A percentile compares a stretch with the other conserved stretches of the same genome.
phyloP scores from a whole-genome alignment of 768 basidiomycete species.

The Dacryopinax primogenitus region DNA sequence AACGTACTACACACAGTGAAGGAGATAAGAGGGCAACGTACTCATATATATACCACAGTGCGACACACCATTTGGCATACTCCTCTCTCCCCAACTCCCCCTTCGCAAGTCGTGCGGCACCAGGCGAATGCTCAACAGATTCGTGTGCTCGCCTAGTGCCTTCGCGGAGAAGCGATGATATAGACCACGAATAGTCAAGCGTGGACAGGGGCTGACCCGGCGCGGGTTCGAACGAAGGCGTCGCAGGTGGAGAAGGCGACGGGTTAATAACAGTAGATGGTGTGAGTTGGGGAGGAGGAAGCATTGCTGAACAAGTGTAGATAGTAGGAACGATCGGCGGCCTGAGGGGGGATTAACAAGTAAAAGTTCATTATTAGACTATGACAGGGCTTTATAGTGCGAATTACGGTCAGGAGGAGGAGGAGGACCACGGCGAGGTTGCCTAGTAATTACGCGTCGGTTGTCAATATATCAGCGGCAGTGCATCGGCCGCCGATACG shows the following conservation, averaged over 20 bases:
- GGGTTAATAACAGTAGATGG: too few species aligned
- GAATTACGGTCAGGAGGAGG: too few species aligned
- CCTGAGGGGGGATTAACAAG: too few species aligned
- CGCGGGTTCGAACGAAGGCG: neutral
- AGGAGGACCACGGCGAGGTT: too few species aligned
- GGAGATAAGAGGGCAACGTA: slow-evolving; percentile 28
- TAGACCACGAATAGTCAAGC: slow-evolving; percentile 16
- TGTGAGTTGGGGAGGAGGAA: too few species aligned
- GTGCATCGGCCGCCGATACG: too few species aligned
- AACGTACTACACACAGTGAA: neutral
- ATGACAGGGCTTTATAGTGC: too few species aligned
- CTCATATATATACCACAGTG: slow-evolving; percentile 71
- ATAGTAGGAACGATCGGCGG: too few species aligned
- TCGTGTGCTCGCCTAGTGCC: slow-evolving; percentile 43
- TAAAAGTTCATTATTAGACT: too few species aligned
- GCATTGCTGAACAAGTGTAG: too few species aligned
- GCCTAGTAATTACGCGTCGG: too few species aligned
- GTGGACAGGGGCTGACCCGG: neutral
- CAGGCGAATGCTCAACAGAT: slow-evolving; percentile 42
- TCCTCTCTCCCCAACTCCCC: slow-evolving; percentile 50
- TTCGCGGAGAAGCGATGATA: slow-evolving; percentile 31
- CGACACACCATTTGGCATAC: slow-evolving; percentile 58
- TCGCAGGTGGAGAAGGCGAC: neutral
- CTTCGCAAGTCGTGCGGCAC: slow-evolving; percentile 43
- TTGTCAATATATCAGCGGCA: too few species aligned